phyloP scores from a whole-genome alignment of 352 stramenopile species.

The Pythium vanterpoolii region DNA sequence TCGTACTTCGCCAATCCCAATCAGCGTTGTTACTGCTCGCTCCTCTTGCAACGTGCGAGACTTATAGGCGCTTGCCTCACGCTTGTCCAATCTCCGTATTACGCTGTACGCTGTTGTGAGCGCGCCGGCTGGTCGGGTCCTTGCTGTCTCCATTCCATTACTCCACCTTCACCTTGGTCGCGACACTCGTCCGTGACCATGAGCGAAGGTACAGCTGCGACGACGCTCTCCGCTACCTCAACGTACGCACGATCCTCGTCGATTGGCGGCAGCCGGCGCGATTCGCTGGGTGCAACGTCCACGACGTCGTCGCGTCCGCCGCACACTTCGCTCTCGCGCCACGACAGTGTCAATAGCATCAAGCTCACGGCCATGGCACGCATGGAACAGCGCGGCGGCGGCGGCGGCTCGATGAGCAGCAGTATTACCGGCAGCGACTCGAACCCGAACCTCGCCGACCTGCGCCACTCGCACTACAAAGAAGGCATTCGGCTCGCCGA shows the following conservation, averaged over 20 bases:
- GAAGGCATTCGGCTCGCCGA: constrained; percentile 78
- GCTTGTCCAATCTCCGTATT: too few species aligned
- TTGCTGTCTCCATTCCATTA: not conserved
- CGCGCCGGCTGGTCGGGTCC: too few species aligned
- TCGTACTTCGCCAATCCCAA: not conserved
- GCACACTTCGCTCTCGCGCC: constrained; percentile 10
- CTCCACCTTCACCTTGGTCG: not conserved
- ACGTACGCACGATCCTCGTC: constrained; percentile 17
- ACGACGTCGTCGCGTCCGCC: not conserved
- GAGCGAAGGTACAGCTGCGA: constrained; percentile 17
- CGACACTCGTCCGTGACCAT: constrained; percentile 3
- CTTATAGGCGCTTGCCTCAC: not conserved
- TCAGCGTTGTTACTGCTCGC: not conserved
- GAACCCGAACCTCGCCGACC: constrained; percentile 7
- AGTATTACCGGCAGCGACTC: constrained; percentile 3
- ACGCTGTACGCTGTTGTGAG: too few species aligned
- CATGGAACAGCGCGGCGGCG: constrained; percentile 21
- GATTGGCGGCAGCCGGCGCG: not conserved
- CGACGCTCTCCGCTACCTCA: constrained; percentile 18
- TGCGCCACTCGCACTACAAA: constrained; percentile 58
- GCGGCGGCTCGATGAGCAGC: not conserved
- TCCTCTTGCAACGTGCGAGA: too few species aligned
- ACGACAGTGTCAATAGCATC: constrained; percentile 6
- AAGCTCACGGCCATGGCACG: constrained; percentile 23
- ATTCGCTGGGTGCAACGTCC: constrained; percentile 2